These are phyloP conservation scores for Acer campestre DNA, from an alignment of 345 rosid genomes.

Conservation along the genomic window DNA sequence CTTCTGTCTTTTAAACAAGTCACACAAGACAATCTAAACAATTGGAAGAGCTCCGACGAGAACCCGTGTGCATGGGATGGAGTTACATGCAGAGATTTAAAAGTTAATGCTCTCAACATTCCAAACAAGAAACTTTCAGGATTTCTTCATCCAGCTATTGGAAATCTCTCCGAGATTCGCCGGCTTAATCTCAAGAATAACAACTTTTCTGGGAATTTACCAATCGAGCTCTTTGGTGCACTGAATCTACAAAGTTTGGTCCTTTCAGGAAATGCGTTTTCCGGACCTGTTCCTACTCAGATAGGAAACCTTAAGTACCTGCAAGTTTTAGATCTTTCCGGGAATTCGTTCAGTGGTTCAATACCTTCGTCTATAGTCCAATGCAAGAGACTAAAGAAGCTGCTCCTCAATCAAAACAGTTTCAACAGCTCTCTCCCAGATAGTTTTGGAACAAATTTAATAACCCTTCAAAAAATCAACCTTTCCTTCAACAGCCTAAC, in stretches of 20 bases:
- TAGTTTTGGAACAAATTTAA: slow-evolving; percentile 41
- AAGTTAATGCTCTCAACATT: slow-evolving; percentile 55
- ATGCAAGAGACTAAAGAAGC: slow-evolving; percentile 55
- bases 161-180: slow-evolving; percentile 58
- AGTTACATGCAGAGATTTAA: slow-evolving; percentile 50
- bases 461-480: slow-evolving; percentile 49
- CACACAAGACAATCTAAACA: slow-evolving; percentile 37
- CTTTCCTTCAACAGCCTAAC: slow-evolving; percentile 63
- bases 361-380: slow-evolving; percentile 48
- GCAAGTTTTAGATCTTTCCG: slow-evolving; percentile 58
- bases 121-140: slow-evolving; percentile 60
- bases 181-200: slow-evolving; percentile 67
- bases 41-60: slow-evolving; percentile 62
- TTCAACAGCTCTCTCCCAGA: slow-evolving; percentile 62
- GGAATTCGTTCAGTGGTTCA: slow-evolving; percentile 55
- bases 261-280: slow-evolving; percentile 68
- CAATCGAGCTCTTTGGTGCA: slow-evolving; percentile 51
- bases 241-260: slow-evolving; percentile 67
- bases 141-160: slow-evolving; percentile 54
- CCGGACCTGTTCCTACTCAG: slow-evolving; percentile 68
- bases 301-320: slow-evolving; percentile 57
- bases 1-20: slow-evolving; percentile 61
- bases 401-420: slow-evolving; percentile 60
- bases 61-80: slow-evolving; percentile 82
- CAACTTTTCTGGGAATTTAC: slow-evolving; percentile 61